Percentiles rank a stretch among this genome's conserved stretches.
These are phyloP conservation scores for Anastatica hierochuntica DNA, from an alignment of 345 rosid genomes.

Conservation along the genomic window DNA sequence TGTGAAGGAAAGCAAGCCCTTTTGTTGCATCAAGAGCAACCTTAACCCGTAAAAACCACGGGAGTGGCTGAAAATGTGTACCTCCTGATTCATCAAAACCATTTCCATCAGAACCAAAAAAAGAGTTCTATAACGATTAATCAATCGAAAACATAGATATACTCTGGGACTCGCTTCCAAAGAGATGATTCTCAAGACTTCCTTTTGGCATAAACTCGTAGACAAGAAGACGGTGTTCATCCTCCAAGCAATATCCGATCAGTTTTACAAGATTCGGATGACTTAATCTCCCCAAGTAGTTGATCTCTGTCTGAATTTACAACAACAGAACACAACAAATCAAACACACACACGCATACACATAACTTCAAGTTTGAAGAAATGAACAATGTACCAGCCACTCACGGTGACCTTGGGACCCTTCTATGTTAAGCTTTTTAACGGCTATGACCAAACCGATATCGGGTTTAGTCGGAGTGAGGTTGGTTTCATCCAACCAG, in stretches of 20 bases:
- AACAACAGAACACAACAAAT: slow-evolving; percentile 1
- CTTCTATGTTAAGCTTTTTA: slow-evolving; percentile 80
- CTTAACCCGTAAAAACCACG: slow-evolving; percentile 79
- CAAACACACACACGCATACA: background rate
- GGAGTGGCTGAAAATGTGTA: slow-evolving; percentile 66
- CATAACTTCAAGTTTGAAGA: too few relatives aligned
- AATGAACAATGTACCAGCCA: slow-evolving; percentile 52
- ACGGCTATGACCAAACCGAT: slow-evolving; percentile 80
- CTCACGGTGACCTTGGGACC: slow-evolving; percentile 93
- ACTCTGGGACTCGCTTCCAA: slow-evolving; percentile 54
- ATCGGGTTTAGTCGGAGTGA: slow-evolving; percentile 65
- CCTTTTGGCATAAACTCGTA: slow-evolving; percentile 96
- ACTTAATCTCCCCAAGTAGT: slow-evolving; percentile 63
- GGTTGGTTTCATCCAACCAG: slow-evolving; percentile 80
- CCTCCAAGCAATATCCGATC: slow-evolving; percentile 85
- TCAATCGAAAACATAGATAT: background rate
- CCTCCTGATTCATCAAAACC: slow-evolving; percentile 47
- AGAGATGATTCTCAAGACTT: slow-evolving; percentile 91
- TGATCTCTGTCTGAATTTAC: slow-evolving; percentile 66
- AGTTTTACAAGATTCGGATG: slow-evolving; percentile 89
- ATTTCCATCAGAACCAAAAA: slow-evolving; percentile 5
- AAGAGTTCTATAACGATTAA: background rate
- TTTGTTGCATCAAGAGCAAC: slow-evolving; percentile 91
- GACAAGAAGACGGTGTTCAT: slow-evolving; percentile 83
- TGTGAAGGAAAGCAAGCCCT: slow-evolving; percentile 89